Evolutionary conservation across 306 rosid genomes (phyloP).

Genomic region (Prunus mira): DNA sequence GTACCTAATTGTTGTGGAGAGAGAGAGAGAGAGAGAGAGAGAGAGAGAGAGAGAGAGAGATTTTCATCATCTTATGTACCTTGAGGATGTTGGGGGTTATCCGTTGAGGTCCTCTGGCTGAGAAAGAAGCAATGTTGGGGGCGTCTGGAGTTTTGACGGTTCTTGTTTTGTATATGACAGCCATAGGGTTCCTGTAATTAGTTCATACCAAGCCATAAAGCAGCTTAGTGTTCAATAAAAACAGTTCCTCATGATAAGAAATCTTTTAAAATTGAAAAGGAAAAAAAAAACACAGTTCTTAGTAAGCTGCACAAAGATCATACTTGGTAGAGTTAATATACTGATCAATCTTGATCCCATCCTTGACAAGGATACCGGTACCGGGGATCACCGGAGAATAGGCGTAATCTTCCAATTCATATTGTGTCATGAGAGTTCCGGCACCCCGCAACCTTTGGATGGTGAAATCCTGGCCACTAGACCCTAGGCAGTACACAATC

Average conservation of each 20-base stretch:
- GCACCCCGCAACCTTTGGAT: conserved; percentile 49
- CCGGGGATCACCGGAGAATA: conserved; percentile 50
- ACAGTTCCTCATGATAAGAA: background rate
- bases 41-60: background rate
- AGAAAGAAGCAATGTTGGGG: conserved; percentile 69
- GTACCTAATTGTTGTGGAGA: conserved; percentile 7
- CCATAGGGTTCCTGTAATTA: conserved; percentile 51
- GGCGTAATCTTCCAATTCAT: conserved; percentile 31
- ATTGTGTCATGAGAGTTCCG: conserved; percentile 51
- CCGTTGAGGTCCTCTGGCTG: conserved; percentile 71
- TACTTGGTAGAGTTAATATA: conserved; percentile 84
- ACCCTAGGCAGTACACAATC: conserved; percentile 61
- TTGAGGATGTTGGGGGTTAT: conserved; percentile 56
- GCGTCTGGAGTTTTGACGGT: conserved; percentile 25
- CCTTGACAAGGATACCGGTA: conserved; percentile 32
- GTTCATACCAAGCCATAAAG: background rate
- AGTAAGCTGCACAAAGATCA: background rate
- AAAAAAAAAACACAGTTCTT: no score
- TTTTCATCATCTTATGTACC: conserved; percentile 31
- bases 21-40: background rate
- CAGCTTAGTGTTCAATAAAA: background rate
- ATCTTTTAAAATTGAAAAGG: background rate
- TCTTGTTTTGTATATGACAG: conserved; percentile 50
- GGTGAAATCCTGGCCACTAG: conserved; percentile 32
- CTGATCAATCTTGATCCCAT: conserved; percentile 33